Percentiles rank a stretch among this genome's conserved stretches.
Evolutionary conservation across 208 protist genomes (phyloP).

Genomic region (Vickermania spadyakhi): DNA sequence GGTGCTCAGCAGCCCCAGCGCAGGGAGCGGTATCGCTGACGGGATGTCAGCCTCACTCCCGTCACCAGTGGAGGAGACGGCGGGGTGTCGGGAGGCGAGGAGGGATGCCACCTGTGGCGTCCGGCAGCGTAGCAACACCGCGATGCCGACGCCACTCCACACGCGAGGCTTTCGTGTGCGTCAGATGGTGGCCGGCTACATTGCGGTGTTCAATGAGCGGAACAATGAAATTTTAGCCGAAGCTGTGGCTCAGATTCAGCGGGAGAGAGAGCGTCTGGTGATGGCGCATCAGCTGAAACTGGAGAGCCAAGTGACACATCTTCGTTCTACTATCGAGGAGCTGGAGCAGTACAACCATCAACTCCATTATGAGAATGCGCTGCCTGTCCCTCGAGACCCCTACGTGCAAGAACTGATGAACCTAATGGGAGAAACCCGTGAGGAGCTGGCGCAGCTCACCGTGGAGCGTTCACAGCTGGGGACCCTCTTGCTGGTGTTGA

Average conservation of each 20-base stretch:
- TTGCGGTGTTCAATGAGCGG: not conserved
- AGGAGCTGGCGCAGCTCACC: constrained; percentile 26
- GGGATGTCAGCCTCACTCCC: too few species aligned
- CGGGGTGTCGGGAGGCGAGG: too few species aligned
- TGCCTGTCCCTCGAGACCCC: constrained; percentile 55
- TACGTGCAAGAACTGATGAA: constrained; percentile 53
- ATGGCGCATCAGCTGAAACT: not conserved
- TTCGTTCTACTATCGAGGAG: constrained; percentile 18
- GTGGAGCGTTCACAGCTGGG: constrained; percentile 31
- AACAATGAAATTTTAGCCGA: not conserved
- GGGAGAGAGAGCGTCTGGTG: not conserved
- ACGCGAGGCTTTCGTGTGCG: not conserved
- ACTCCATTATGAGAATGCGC: constrained; percentile 56
- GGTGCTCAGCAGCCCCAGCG: not conserved
- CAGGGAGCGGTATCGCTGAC: not conserved
- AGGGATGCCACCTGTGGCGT: too few species aligned
- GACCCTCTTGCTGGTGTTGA: constrained; percentile 31
- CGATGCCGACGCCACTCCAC: not conserved
- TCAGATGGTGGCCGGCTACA: not conserved
- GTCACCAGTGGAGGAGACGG: too few species aligned
- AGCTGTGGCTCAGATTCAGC: not conserved
- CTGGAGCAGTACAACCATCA: constrained; percentile 24
- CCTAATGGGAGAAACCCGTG: constrained; percentile 40
- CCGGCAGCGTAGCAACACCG: too few species aligned
- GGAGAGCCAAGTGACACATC: not conserved